A percentile compares a stretch with the other conserved stretches of the same genome.
phyloP scores from a whole-genome alignment of 768 basidiomycete species.

The Boletus subparvulus region DNA sequence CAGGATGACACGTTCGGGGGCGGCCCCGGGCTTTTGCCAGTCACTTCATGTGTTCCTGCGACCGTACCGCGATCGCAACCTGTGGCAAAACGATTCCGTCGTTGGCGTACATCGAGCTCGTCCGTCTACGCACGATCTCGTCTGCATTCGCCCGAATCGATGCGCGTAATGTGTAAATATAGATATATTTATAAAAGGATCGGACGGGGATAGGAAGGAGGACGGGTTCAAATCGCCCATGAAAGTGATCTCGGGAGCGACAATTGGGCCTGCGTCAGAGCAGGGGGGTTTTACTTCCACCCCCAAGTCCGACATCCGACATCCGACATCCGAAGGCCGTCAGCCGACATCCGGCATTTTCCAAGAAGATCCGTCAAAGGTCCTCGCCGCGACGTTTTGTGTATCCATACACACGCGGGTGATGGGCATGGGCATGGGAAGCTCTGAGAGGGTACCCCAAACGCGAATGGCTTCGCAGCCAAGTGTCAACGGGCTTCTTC shows the following conservation, averaged over 20 bases:
- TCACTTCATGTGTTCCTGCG: conserved; percentile 22
- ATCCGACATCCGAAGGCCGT: background rate
- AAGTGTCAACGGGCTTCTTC: conserved; percentile 12
- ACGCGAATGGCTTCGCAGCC: conserved; percentile 10
- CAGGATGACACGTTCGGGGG: conserved; percentile 2
- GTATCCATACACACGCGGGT: background rate
- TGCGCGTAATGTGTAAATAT: conserved; percentile 3
- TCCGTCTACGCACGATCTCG: conserved; percentile 11
- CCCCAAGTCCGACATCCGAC: conserved; percentile 10
- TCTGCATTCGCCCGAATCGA: background rate
- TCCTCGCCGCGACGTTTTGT: background rate
- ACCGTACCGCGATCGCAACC: conserved; percentile 27
- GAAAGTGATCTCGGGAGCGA: conserved; percentile 29
- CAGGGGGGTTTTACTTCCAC: background rate
- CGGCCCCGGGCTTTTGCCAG: conserved; percentile 8
- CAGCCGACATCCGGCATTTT: conserved; percentile 14
- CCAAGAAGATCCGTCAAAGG: conserved; percentile 9
- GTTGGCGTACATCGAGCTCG: conserved; percentile 5
- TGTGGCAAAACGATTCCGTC: conserved; percentile 15
- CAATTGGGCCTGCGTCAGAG: conserved; percentile 10
- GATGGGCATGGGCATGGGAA: conserved; percentile 5
- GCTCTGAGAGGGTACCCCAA: conserved; percentile 8
- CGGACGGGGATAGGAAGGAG: conserved; percentile 19
- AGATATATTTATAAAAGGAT: conserved; percentile 13
- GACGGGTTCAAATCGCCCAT: conserved; percentile 9